phyloP scores from a whole-genome alignment of 306 rosid species.

The Vigna mungo region DNA sequence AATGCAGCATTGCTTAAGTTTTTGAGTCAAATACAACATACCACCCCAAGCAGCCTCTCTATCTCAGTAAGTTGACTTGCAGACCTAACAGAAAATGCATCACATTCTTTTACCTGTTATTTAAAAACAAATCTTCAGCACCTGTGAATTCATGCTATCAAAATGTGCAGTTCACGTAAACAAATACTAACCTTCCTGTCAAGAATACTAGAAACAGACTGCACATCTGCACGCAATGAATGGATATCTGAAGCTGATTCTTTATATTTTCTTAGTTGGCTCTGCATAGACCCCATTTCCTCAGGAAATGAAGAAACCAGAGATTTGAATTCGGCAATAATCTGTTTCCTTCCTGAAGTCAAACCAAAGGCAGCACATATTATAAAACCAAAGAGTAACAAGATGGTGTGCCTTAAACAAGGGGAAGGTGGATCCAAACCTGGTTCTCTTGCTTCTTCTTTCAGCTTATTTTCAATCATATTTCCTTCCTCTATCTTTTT shows the following conservation, averaged over 20 bases:
- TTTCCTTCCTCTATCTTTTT: constrained; percentile 68
- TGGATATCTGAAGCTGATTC: constrained; percentile 89
- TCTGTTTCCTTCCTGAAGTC: constrained; percentile 84
- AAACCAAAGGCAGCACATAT: constrained; percentile 47
- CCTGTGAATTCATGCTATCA: constrained; percentile 36
- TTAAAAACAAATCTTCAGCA: constrained; percentile 32
- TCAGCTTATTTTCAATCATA: constrained; percentile 68
- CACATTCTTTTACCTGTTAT: constrained; percentile 79
- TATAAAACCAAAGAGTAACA: constrained; percentile 10
- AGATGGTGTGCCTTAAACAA: constrained; percentile 12
- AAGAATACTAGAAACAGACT: constrained; percentile 73
- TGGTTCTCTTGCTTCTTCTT: constrained; percentile 79
- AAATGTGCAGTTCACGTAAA: constrained; percentile 24
- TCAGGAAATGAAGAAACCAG: constrained; percentile 94
- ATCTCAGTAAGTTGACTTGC: constrained; percentile 71
- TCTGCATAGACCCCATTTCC: constrained; percentile 92
- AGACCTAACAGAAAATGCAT: constrained; percentile 59
- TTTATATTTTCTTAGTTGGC: constrained; percentile 75
- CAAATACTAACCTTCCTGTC: constrained; percentile 80
- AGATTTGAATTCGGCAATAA: constrained; percentile 82
- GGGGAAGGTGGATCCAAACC: constrained; percentile 52
- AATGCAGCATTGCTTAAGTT: neutral
- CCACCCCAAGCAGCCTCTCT: constrained; percentile 72
- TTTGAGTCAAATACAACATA: constrained; percentile 45
- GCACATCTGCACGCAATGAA: constrained; percentile 85